Evolutionary conservation across 208 protist species (phyloP), one percentile per base, ranked within the genome.

Genomic region (Trypanosoma boissoni): DNA sequence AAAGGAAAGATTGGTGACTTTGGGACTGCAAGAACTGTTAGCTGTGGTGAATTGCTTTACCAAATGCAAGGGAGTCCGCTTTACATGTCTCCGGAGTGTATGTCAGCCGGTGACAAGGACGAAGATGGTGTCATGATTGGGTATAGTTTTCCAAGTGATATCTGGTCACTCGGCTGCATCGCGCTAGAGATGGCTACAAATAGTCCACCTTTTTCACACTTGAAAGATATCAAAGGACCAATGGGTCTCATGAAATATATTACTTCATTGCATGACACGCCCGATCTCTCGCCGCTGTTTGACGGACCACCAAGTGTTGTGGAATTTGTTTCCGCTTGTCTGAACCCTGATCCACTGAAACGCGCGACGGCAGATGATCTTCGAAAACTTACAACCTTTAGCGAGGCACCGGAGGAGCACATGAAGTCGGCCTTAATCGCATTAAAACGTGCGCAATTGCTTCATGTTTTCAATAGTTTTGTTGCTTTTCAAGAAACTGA

Each of bases 1-100:
- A 78, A 72, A 37, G 77, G 74, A 48, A 96, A 96, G 69, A 94
- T 97, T 46, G 92, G 86, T 23, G 94, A 97, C 65, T 96, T 97
- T 60, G 94, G 94, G 12, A 93, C 83, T 21, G 90, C 88, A 4
- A 70, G 75, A n/a, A 61, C 68, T 18, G 63, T 97, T 29, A 52
- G 53, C 10, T 44, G 71, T 0, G 85, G 79, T 4, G 76, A 91
- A 50, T 61, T 88, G 27, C 60, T 92, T 3, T 92, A 88, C 60
- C 74, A 83, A 31, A 92, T 95, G 88, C 80, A 91, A 39, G 88
- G 88, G 21, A 95, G 83, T 58, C 82, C 83, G 1, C 71, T 91
- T 9, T 95, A 92, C 76, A 95, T 95, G 88, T 91, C 85, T 0
- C 88, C 88, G 0, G 85, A 95, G 69, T 92, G 85, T 57, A 87